Base-by-base conservation (phyloP, 331 rosid genomes). In the Quercus phellos region DNA sequence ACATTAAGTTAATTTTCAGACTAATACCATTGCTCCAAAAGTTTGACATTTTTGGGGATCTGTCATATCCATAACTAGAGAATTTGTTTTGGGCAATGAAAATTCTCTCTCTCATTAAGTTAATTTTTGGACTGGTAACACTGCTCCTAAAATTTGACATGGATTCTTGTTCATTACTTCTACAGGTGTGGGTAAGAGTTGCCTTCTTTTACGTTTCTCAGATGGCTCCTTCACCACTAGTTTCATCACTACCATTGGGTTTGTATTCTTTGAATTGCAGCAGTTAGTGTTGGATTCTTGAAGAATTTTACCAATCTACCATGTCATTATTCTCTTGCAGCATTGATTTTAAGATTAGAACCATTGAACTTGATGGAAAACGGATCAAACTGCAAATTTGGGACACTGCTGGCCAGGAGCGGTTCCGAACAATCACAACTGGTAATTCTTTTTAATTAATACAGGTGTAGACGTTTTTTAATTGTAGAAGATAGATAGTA, bases 361-460 rank as follows among this genome's bases (percentile, higher is more conserved):
- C 96, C 89, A 94, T 94, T 82, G 97, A 92, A 82, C 89, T 90
- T 78, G 98, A 94, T 89, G 96, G 92, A 50, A 94, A 94, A 79
- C 90, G 93, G 73, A 87, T 94, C 79, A 94, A 90, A 85, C 94
- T 94, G 70, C 99, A 94, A 88, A 91, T 94, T 70, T 94, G 99
- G 99, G 99, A 94, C 70, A 94, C 99, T n/a, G 99, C 99, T 72
- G 99, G 99, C 34, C 99, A 94, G 72, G 99, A 94, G 87, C 89
- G 98, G 73, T 94, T 94, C 77, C 91, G 99, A 50, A 91, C 99
- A 64, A 94, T 92, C 79, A 94, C 99, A 21, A 92, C 97, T 3
- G 98, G 99, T 92, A 78, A 77, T 35, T 67, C 4, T 76, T 85
- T 75, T 24, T 79, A 3, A 67, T 79, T 55, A 24, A 77, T 43